A percentile compares a stretch with the other conserved stretches of the same genome.
phyloP scores from a whole-genome alignment of 2,329 filamentous ascomycete species.

The Alternaria sp. region DNA sequence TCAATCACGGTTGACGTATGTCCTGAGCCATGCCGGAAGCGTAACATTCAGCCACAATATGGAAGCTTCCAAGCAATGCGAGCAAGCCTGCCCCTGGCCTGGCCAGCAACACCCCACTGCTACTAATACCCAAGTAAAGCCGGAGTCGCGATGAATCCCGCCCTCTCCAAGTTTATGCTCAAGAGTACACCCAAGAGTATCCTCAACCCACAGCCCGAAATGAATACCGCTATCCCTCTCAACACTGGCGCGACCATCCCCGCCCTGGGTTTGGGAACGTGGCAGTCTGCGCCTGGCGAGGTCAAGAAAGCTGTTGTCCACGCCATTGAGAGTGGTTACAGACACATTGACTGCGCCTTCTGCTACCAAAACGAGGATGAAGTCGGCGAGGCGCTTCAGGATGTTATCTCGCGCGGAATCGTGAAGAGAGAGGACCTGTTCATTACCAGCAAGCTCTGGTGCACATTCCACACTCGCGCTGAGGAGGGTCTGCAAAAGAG shows the following conservation, averaged over 20 bases:
- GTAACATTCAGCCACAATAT: conserved; percentile 9
- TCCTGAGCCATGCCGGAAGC: conserved; percentile 7
- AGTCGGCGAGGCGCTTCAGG: conserved; percentile 77
- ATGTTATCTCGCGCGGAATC: conserved; percentile 71
- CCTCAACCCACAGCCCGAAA: conserved; percentile 45
- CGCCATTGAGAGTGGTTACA: conserved; percentile 57
- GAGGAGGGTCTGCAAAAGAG: conserved; percentile 75
- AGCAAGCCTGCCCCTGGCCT: background rate
- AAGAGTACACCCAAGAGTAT: conserved; percentile 45
- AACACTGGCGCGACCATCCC: conserved; percentile 51
- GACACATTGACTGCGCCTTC: conserved; percentile 73
- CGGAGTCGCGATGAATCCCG: conserved; percentile 43
- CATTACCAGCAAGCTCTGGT: conserved; percentile 86
- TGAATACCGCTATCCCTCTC: conserved; percentile 48
- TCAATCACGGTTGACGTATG: conserved; percentile 37
- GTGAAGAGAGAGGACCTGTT: conserved; percentile 81
- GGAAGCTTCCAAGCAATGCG: conserved; percentile 11
- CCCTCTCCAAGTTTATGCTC: conserved; percentile 50
- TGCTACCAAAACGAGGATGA: conserved; percentile 84
- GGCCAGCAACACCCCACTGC: conserved; percentile 8
- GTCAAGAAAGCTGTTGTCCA: conserved; percentile 56
- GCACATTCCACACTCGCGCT: conserved; percentile 74
- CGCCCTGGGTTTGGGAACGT: conserved; percentile 48
- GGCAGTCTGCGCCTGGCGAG: conserved; percentile 52
- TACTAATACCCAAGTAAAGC: conserved; percentile 32